Percentiles rank a stretch among this genome's conserved stretches.
Evolutionary conservation across 1,284 basidiomycete genomes (phyloP).

Genomic region (Tilletia walkeri): DNA sequence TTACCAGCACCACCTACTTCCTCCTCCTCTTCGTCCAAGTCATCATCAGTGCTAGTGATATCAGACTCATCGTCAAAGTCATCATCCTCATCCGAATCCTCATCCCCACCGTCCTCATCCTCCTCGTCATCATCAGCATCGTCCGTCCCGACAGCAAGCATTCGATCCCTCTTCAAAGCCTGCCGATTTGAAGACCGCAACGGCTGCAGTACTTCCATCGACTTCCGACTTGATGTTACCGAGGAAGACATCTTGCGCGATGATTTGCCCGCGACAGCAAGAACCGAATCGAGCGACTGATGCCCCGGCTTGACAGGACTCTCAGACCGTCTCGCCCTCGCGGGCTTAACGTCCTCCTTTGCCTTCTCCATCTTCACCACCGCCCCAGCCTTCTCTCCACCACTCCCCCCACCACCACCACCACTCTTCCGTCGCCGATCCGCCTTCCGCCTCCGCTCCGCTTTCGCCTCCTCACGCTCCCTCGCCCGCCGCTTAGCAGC

Average conservation of each 20-base stretch:
- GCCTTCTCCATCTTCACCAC: slow-evolving; percentile 9
- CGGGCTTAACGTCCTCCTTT: not conserved
- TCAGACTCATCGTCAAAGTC: slow-evolving; percentile 12
- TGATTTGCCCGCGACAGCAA: too few relatives aligned
- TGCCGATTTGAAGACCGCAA: not conserved
- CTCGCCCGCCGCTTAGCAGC: slow-evolving; percentile 19
- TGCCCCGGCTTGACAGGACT: too few relatives aligned
- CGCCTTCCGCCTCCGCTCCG: slow-evolving; percentile 9
- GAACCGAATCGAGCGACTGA: too few relatives aligned
- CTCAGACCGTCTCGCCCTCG: not conserved
- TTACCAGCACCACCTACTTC: too few relatives aligned
- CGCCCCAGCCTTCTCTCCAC: not conserved
- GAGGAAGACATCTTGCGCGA: too few relatives aligned
- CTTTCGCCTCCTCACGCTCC: slow-evolving; percentile 11
- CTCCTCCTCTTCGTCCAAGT: too few relatives aligned
- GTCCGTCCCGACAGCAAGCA: not conserved
- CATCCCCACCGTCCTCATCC: slow-evolving; percentile 7
- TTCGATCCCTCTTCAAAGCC: not conserved
- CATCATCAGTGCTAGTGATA: not conserved
- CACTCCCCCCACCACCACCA: not conserved
- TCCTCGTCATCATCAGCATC: not conserved
- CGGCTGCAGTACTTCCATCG: not conserved
- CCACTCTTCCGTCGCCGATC: slow-evolving; percentile 19
- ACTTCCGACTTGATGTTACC: not conserved
- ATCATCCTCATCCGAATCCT: not conserved